Conservation (phyloP, 331 rosid species). For the Acacia pycnantha region DNA sequence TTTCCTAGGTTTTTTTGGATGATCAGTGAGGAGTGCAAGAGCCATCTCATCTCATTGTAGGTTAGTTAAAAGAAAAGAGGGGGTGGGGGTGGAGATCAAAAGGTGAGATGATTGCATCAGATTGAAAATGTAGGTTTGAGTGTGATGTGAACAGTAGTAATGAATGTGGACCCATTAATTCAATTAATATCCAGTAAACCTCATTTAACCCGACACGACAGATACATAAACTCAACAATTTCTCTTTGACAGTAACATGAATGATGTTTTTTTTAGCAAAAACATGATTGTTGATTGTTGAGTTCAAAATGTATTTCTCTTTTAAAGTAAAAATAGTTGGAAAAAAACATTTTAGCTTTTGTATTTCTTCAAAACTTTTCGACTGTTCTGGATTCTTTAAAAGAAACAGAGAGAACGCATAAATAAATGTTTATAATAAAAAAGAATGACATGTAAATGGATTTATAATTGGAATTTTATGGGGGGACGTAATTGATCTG, state of each 20-base stretch:
- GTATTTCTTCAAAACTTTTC: not conserved
- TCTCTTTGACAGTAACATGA: not conserved
- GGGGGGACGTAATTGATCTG: too few species aligned
- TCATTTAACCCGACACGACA: not conserved
- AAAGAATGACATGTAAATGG: not conserved
- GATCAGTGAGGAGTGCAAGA: not conserved
- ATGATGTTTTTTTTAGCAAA: not conserved
- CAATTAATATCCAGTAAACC: not conserved
- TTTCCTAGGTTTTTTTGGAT: too few species aligned
- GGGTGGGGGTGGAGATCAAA: not conserved
- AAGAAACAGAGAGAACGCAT: not conserved
- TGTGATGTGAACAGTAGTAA: not conserved
- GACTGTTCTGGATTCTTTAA: not conserved
- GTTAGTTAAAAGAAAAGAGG: not conserved
- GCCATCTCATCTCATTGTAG: not conserved
- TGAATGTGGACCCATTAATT: not conserved
- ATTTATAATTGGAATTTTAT: too few species aligned
- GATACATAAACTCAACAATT: not conserved
- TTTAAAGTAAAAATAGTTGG: not conserved
- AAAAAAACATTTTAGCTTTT: not conserved
- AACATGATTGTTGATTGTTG: not conserved
- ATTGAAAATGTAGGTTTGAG: not conserved
- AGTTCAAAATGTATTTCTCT: not conserved
- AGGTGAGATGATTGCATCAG: slow-evolving; percentile 6
- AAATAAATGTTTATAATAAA: too few species aligned